Base-by-base conservation (phyloP, 176 grass and related monocot species). In the Bromus sterilis region DNA sequence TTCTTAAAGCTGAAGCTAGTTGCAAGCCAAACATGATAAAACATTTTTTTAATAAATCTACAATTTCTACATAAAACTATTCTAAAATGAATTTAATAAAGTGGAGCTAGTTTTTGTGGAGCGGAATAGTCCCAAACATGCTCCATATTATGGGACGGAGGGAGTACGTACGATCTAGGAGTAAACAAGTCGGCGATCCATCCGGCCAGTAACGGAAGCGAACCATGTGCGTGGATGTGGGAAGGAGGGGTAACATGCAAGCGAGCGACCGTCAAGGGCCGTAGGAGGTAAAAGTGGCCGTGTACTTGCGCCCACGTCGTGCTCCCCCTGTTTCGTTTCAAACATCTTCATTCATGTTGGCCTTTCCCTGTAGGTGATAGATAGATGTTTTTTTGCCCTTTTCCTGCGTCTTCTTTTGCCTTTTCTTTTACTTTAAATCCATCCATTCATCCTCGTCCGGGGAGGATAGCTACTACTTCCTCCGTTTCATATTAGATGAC, bases 301-400 rank as follows among this genome's bases (percentile, higher is more conserved):
- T 29, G 40, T 62, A 77, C 79, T 82, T 55, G 85, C 40, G 3
- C 13, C 79, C 86, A 87, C 79, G 86, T 87, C 61, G n/a, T 57
- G 13, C 48, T 11, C 61, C 32, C 16, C 35, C 16, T 14, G 12
- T 68, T 16, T 34, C 61, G 61, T 64, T 13, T 33, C 30, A 3
- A 3, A 15, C 9, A 10, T 46, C 2, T 23, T 14, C 21, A 69
- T 41, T 21, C 39, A 69, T 23, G 4, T 41, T 69, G 11, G 66
- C 11, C 66, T 70, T 42, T 42, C 66, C n/a, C 66, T 70, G 16
- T 70, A 15, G 66, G 66, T 16, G 59, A 62, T 62, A 28, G 59
- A 30, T 16, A 15, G 59, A 62, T n/a, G n/a, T n/a, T n/a, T 21
- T 41, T 53, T 21, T 37, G 18, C 49, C 49, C 20, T 40, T 56